Evolutionary conservation across 192 early-diverging fungal species (phyloP), one percentile per base, ranked within the genome.

Genomic region (Mortierella antarctica): DNA sequence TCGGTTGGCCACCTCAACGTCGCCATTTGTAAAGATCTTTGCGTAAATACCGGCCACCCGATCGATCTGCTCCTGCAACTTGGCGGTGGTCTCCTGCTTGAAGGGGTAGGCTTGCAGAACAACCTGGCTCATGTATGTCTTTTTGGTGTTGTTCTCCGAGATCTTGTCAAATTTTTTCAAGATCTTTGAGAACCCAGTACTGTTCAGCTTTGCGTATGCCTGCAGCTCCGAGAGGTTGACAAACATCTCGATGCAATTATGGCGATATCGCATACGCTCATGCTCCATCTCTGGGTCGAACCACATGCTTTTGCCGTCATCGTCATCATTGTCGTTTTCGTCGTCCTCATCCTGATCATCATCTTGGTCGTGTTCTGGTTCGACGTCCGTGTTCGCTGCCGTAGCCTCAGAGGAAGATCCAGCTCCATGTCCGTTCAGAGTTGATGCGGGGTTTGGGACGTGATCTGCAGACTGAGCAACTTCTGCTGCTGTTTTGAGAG

Each of bases 141-240:
- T 79, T 69, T 94, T 95, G 20, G 91, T 87, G 63, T 67, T 87
- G 62, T 86, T 88, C 49, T 89, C 86, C 7, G 94, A 95, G 40
- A 98, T 94, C 82, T 98, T 98, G 84, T 98, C 97, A 73, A 93
- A 99, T 86, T 99, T 99, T 87, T 99, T 99, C 18, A 97, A 83
- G 73, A 97, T 96, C 80, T 99, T 99, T 84, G 88, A 85, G 82
- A 97, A 99, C 17, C 95, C 97, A 0, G 95, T 97, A 68, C 90
- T 84, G 88, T 99, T 97, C 57, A 97, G 88, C 49, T 93, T 91
- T 18, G 92, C 93, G 74, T 93, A 99, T 3, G 94, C 93, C 45
- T 94, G 93, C 13, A 99, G 86, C 67, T 97, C 96, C 39, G 90
- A 91, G 1, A 97, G 85, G 57, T 91, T 71, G 47, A 96, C 93